Base-by-base conservation (phyloP, 164 flowering plant species). In the Dillenia suffruticosa region DNA sequence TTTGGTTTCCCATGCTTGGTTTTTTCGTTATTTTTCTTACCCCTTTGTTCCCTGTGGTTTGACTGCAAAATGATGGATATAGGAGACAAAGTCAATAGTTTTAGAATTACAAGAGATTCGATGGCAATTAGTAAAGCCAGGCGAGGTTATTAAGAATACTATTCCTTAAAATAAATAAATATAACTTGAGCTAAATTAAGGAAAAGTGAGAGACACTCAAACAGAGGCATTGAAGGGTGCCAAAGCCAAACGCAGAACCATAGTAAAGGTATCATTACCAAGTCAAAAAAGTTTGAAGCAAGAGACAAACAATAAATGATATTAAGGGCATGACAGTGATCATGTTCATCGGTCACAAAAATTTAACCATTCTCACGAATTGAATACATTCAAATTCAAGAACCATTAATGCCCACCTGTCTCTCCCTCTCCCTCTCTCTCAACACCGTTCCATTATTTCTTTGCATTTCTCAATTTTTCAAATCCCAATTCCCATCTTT, bases 401-500 rank as follows among this genome's bases (percentile, higher is more conserved):
- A 80, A 74, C 76, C 74, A 79, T 82, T 84, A 74, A 76, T 60
- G 77, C 61, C 74, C 71, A 49, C 74, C 74, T 32, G 70, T 32
- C 40, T 32, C 40, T 32, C 40, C 6, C 40, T 32, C 40, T 32
- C 40, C 6, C 22, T 32, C 40, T 32, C 40, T 32, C 40, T 32
- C 40, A 4, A 32, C 40, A 5, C 40, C 5, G 5, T 6, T 7
- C 40, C 7, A 32, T 32, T 4, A 32, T 32, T 32, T 5, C 40
- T 4, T 32, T 32, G 6, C 40, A 32, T 32, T 32, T 32, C 40
- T 32, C 40, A 32, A 32, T 32, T 32, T 4, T 72, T 67, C 77
- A 80, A 76, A 77, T 76, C 81, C 82, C 87, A 74, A 76, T 59
- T 78, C 61, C 74, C 69, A 49, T 76, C 76, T 74, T 68, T 74